Evolutionary conservation across 768 basidiomycete species (phyloP), one percentile per base, ranked within the genome.

Genomic region (Agaricus blazei): DNA sequence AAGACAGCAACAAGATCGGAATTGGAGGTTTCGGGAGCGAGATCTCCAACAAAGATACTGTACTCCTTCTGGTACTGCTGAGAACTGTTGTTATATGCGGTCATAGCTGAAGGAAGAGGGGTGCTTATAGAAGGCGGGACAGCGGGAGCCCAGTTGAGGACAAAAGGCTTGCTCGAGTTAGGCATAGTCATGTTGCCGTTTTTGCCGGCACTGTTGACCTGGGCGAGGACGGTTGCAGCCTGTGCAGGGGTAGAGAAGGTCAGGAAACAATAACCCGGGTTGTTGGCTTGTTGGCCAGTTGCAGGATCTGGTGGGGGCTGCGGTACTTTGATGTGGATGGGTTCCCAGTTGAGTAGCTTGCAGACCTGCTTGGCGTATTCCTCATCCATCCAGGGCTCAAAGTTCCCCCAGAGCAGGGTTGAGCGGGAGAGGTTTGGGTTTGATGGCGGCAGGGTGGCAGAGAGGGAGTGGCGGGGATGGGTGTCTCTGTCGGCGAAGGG

Each of bases 331-430:
- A 90, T 82, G 67, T 68, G 78, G 65, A 83, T 75, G 14, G 85
- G 80, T 56, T 91, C 88, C 93, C 93, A 95, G 55, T 87, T 83
- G 88, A 93, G 90, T 65, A 93, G 74, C 44, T 69, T 72, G 70
- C 91, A 91, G 64, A 93, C 90, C 67, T 92, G 88, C 70, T 88
- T 87, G 43, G 86, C 89, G 75, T 94, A 96, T 68, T 90, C 88
- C 81, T 93, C 91, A 73, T 95, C 92, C 94, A 96, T 95, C 93
- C 93, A 96, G 61, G 87, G 84, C 70, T 96, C 93, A 52, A 96
- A 81, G 64, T 91, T 88, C 60, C 85, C 84, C 84, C 94, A 90
- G 79, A 84, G 90, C 62, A 93, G 81, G 41, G 90, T 88, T 57
- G 79, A 80, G 66, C 80, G 79, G 47, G 76, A 68, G 36, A 73